Percentiles rank a stretch among this genome's conserved stretches.
Evolutionary conservation across 441 rosid genomes (phyloP).

Genomic region (Syzygium malaccense): DNA sequence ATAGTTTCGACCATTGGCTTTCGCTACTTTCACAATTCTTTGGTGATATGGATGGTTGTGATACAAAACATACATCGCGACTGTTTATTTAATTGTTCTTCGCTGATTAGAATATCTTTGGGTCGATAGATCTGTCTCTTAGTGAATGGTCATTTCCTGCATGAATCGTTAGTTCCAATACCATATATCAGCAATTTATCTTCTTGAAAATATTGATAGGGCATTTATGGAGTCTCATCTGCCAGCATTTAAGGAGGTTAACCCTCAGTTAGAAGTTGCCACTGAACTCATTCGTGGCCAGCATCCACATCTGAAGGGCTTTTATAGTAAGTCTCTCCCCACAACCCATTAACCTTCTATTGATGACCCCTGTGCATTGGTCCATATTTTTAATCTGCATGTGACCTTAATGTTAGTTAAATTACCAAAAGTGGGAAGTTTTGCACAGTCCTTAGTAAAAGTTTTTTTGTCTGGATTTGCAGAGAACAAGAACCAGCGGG

Average conservation of each 20-base stretch:
- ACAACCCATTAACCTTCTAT: not conserved
- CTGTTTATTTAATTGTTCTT: not conserved
- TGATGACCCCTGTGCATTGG: not conserved
- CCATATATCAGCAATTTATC: not conserved
- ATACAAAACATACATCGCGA: not conserved
- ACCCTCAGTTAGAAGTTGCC: conserved; percentile 73
- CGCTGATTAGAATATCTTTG: not conserved
- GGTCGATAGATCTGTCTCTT: not conserved
- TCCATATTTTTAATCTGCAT: not conserved
- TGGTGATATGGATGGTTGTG: not conserved
- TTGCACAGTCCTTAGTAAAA: not conserved
- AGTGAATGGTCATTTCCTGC: not conserved
- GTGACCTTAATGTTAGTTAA: not conserved
- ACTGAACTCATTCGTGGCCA: conserved; percentile 76
- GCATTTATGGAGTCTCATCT: conserved; percentile 81
- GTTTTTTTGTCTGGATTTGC: not conserved
- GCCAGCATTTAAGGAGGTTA: conserved; percentile 49
- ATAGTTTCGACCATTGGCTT: not conserved
- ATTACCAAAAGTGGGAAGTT: not conserved
- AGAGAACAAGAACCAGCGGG: conserved; percentile 76
- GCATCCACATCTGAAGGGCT: conserved; percentile 77
- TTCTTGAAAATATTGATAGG: conserved; percentile 19
- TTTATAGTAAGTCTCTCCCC: conserved; percentile 45
- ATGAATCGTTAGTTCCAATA: not conserved
- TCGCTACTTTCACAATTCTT: not conserved